Conservation (phyloP, 106 monocot genomes). For the Acorus gramineus region DNA sequence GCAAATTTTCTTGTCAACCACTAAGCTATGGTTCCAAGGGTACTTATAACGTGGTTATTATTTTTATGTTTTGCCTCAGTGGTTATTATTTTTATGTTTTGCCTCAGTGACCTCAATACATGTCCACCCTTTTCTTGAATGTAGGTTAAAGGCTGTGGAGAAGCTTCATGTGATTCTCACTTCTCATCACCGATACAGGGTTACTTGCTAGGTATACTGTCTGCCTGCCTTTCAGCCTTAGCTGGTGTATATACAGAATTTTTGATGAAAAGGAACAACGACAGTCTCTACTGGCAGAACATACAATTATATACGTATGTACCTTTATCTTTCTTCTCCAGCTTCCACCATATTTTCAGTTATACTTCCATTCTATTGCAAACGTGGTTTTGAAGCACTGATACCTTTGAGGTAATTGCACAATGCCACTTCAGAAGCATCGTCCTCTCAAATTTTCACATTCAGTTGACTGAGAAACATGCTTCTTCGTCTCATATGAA, state of each 20-base stretch:
- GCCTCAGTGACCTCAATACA: not conserved
- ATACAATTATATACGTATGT: constrained; percentile 83
- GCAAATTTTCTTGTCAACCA: too few relatives aligned
- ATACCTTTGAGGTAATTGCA: too few relatives aligned
- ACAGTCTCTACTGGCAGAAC: constrained; percentile 95
- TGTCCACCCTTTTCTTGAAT: constrained; percentile 3
- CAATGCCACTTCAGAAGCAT: too few relatives aligned
- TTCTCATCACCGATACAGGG: constrained; percentile 89
- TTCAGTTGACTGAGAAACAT: too few relatives aligned
- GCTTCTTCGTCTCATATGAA: not conserved
- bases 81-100: not conserved
- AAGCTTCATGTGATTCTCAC: constrained; percentile 62
- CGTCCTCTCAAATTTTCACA: too few relatives aligned
- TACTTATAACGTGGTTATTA: too few relatives aligned
- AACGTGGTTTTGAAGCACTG: too few relatives aligned
- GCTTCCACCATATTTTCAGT: too few relatives aligned
- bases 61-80: not conserved
- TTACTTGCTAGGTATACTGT: constrained; percentile 74
- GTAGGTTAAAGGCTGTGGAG: constrained; percentile 91
- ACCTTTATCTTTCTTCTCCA: constrained; percentile 1
- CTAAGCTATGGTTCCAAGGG: too few relatives aligned
- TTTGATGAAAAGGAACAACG: constrained; percentile 95
- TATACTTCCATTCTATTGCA: too few relatives aligned
- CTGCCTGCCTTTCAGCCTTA: constrained; percentile 97
- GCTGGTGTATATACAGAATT: constrained; percentile 97